Evolutionary conservation across 23 red algal species (phyloP).

Genomic region (Gracilaria domingensis): DNA sequence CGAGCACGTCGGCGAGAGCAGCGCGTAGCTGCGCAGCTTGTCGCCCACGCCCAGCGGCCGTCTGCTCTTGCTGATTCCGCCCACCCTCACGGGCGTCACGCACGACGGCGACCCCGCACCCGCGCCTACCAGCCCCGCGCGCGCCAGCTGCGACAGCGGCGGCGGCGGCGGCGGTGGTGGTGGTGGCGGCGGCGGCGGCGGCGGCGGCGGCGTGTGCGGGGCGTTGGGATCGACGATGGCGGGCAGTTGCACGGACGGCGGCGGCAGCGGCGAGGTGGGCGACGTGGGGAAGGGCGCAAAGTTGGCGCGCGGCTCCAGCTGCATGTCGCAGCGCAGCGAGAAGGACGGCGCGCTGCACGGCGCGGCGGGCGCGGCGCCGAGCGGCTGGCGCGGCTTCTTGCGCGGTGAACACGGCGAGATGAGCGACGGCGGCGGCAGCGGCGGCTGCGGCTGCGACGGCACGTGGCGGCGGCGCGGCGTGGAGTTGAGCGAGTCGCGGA

Average conservation of each 20-base stretch:
- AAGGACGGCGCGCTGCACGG: background rate
- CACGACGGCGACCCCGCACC: background rate
- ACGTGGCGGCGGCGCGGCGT: slow-evolving; percentile 41
- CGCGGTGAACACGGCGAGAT: background rate
- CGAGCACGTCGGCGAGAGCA: slow-evolving; percentile 10
- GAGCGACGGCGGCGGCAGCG: background rate
- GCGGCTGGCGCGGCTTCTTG: slow-evolving; percentile 14
- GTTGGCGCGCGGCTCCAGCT: slow-evolving; percentile 47
- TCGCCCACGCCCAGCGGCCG: background rate
- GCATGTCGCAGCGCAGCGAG: slow-evolving; percentile 31
- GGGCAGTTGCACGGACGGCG: background rate
- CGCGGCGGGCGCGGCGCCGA: background rate
- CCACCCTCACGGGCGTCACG: background rate
- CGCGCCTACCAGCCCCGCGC: no score
- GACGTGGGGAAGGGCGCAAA: slow-evolving; percentile 60
- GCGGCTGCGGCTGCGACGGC: slow-evolving; percentile 1
- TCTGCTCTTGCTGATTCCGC: background rate
- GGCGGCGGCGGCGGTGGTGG: slow-evolving; percentile 2
- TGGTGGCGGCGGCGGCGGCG: background rate
- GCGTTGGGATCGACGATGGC: background rate
- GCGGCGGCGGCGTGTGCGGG: background rate
- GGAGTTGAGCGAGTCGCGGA: slow-evolving; percentile 63
- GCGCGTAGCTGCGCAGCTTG: background rate
- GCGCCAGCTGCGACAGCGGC: background rate
- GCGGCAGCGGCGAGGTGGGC: slow-evolving; percentile 53